Base-by-base conservation (phyloP, 768 basidiomycete genomes). In the Mrakia frigida region DNA sequence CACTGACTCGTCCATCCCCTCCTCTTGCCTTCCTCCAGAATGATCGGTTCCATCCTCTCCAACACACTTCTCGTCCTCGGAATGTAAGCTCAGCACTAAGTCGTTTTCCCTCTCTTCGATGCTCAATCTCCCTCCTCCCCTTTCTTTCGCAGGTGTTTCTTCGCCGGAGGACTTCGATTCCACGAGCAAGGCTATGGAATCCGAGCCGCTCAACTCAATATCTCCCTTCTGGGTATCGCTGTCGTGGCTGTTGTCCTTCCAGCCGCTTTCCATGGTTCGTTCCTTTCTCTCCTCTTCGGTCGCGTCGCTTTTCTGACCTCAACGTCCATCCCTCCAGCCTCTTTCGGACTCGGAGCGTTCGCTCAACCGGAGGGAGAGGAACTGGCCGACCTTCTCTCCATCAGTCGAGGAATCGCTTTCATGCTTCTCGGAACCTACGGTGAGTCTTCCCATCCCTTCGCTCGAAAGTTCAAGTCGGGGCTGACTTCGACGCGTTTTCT, bases 111-210 rank as follows among this genome's bases (percentile, higher is more conserved):
- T 10, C 7, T 59, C 28, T 6, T 59, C 6, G 5, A 16, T 21
- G 56, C 4, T 16, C 28, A 28, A 6, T 28, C 21, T 28, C 56
- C 6, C 28, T 33, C 35, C n/a, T 3, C 61, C 6, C 33, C 61
- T 28, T 33, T 33, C 28, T 71, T 10, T 71, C 39, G 11, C 39
- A 41, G 39, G 39, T 52, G 46, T 25, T 72, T 71, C 71, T 72
- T 77, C 28, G 76, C 71, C 16, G 76, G 76, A 35, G 76, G 76
- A 31, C 35, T 77, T 46, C 70, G 75, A 37, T 77, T 77, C 50
- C 77, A 78, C 67, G 77, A 78, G 52, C 77, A 78, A 52, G 65
- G 73, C 33, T 78, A 78, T 56, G 77, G 72, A 16, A 63, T 78
- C 31, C 52, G 77, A 50, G 77, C 77, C 56, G 77, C 77, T n/a